Evolutionary conservation across 2,329 filamentous ascomycete genomes (phyloP), one percentile per base, ranked within the genome.

Genomic region (Monosporascus sp.): DNA sequence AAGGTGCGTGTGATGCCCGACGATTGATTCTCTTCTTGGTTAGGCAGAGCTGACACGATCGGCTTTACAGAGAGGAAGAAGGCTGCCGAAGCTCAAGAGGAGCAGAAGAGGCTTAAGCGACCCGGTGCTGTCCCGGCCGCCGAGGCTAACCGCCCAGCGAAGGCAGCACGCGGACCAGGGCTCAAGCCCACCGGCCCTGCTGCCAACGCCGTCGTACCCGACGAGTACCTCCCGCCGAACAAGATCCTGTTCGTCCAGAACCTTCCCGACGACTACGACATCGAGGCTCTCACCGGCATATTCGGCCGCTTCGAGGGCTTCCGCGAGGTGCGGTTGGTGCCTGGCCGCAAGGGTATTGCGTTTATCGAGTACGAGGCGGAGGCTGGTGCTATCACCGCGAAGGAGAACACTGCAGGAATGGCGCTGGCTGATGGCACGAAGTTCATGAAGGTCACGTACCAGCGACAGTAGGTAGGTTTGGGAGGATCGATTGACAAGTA

Each of bases 341-440:
- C 93, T 6, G 89, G 90, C 31, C 80, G 93, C 50, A 87, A 84
- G 59, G 90, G 90, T 3, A 92, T 99, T 70, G 94, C 91, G 1
- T 99, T 99, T 70, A 90, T 97, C 55, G 94, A 99, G 72, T 99
- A 97, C 74, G 90, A 96, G 65, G 86, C 83, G 60, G 91, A 97
- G 74, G 81, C 86, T 48, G 91, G 90, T 43, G 92, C 94, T 27
- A 96, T 96, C 64, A 87, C 85, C 51, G 94, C 94, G 18, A 97
- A 96, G 79, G 93, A 97, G 77, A 90, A 87, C 59, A 96, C 90
- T 35, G 87, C 89, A 14, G 90, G 90, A 22, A 92, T 94, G 83
- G 77, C 83, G 24, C 76, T 99, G 62, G 88, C 87, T 50, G 85
- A 85, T 18, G 84, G 85, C 46, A 81, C 82, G 60, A 89, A 90